Evolutionary conservation across 768 basidiomycete species (phyloP).

Genomic region (Boletus rubescentipes): DNA sequence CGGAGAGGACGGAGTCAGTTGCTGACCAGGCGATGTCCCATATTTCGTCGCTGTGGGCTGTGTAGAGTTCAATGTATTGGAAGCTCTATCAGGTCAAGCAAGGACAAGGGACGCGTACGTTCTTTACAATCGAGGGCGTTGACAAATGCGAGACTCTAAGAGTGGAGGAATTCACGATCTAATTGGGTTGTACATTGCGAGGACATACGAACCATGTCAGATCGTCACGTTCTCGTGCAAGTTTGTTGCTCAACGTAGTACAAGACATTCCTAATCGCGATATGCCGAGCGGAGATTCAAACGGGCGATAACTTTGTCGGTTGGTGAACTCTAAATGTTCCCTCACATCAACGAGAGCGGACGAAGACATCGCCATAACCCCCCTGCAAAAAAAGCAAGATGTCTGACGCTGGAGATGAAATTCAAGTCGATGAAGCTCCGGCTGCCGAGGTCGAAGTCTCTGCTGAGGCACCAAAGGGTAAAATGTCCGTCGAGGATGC

Average conservation of each 20-base stretch:
- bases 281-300: constrained; percentile 57
- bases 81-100: constrained; percentile 3
- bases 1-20: constrained; percentile 61
- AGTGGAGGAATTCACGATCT: constrained; percentile 21
- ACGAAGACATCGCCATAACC: constrained; percentile 72
- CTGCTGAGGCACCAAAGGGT: constrained; percentile 89
- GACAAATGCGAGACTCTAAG: constrained; percentile 69
- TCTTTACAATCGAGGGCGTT: constrained; percentile 74
- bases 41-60: constrained; percentile 78
- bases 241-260: neutral
- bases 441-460: constrained; percentile 72
- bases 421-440: constrained; percentile 72
- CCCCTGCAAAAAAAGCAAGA: constrained; percentile 42
- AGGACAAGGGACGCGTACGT: constrained; percentile 46
- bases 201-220: constrained; percentile 30
- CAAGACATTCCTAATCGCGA: constrained; percentile 31
- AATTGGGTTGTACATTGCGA: neutral
- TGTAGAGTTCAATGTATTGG: constrained; percentile 3
- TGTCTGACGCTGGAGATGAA: constrained; percentile 99
- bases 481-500: constrained; percentile 96
- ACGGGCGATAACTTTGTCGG: constrained; percentile 26
- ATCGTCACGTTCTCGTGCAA: neutral
- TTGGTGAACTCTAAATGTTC: constrained; percentile 54
- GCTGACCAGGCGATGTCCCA: constrained; percentile 79
- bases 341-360: constrained; percentile 90